Evolutionary conservation across 306 rosid species (phyloP).

Genomic region (Quercus ilex): DNA sequence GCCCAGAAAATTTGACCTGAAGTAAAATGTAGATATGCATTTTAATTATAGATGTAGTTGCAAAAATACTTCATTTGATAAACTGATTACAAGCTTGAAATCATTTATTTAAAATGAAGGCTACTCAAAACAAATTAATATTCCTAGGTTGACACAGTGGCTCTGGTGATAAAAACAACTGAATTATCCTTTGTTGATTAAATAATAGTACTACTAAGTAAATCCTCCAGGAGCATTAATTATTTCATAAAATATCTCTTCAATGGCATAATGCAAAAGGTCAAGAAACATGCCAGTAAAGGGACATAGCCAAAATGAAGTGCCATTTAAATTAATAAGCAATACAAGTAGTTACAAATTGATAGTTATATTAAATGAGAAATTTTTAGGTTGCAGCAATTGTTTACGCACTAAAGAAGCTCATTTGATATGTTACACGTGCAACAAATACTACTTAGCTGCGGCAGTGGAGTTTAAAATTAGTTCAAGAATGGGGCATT

Average conservation of each 20-base stretch:
- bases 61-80: background rate
- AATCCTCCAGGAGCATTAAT: background rate
- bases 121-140: background rate
- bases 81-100: background rate
- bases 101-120: background rate
- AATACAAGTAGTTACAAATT: background rate
- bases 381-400: background rate
- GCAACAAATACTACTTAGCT: background rate
- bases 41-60: background rate
- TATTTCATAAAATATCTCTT: background rate
- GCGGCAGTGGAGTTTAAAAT: background rate
- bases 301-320: background rate
- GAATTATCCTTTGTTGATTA: background rate
- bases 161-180: background rate
- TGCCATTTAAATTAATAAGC: background rate
- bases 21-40: conserved; percentile 11
- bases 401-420: background rate
- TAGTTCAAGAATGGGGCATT: background rate
- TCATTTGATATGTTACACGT: background rate
- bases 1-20: conserved; percentile 91
- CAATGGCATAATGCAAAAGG: background rate
- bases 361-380: background rate
- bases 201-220: background rate
- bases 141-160: background rate
- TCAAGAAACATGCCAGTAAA: background rate